Evolutionary conservation across 2,329 filamentous ascomycete species (phyloP).

Genomic region (Sphaerulina vaccinii): DNA sequence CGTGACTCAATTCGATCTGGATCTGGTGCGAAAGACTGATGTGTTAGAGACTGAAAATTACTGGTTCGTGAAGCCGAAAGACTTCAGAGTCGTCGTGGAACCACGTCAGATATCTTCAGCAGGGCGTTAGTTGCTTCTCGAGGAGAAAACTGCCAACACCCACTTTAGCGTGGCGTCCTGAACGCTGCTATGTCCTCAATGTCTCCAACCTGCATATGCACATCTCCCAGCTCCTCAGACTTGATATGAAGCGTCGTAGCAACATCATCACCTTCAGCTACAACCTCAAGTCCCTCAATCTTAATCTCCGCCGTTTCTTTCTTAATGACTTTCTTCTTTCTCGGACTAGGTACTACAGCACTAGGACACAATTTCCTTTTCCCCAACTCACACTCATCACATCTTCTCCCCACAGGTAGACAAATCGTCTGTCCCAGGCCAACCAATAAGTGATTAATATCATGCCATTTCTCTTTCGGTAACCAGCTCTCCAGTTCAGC

Average conservation of each 20-base stretch:
- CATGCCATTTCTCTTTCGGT: conserved; percentile 80
- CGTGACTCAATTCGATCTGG: conserved; percentile 29
- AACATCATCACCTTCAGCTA: conserved; percentile 32
- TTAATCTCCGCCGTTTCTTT: conserved; percentile 37
- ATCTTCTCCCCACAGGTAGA: conserved; percentile 73
- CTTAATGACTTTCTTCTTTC: conserved; percentile 53
- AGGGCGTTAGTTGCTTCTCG: too few relatives aligned
- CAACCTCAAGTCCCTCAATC: conserved; percentile 30
- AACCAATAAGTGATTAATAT: conserved; percentile 87
- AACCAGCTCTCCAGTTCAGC: conserved; percentile 76
- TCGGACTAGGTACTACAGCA: conserved; percentile 43
- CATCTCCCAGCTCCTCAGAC: conserved; percentile 28
- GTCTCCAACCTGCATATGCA: conserved; percentile 22
- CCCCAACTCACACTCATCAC: conserved; percentile 82
- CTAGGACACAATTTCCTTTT: conserved; percentile 69
- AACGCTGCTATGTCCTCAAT: conserved; percentile 25
- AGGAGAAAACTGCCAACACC: not conserved
- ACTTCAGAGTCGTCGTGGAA: conserved; percentile 20
- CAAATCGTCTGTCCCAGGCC: conserved; percentile 87
- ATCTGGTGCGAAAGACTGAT: conserved; percentile 4
- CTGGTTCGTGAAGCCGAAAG: conserved; percentile 24
- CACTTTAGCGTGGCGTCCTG: not conserved
- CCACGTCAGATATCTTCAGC: too few relatives aligned
- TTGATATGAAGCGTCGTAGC: conserved; percentile 33
- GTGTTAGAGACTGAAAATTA: conserved; percentile 17